A percentile compares a stretch with the other conserved stretches of the same genome.
These are phyloP conservation scores for Chara braunii DNA, from an alignment of 139 green algal genomes.

Conservation along the genomic window DNA sequence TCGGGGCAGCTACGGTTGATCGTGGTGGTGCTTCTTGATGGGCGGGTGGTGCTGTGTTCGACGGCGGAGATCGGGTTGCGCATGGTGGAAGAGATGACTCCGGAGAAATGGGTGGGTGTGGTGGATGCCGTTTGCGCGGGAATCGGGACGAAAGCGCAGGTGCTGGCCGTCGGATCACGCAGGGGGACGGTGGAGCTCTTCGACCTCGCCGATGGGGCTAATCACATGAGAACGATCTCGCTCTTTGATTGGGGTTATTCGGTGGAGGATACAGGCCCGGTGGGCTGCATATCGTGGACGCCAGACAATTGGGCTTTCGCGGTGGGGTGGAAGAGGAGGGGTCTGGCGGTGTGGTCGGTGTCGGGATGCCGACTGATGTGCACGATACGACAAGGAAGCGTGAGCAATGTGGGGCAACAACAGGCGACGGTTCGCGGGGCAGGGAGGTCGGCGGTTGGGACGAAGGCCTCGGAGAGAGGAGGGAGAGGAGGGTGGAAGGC, in stretches of 20 bases:
- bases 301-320: conserved; percentile 38
- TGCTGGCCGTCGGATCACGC: conserved; percentile 31
- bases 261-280: conserved; percentile 37
- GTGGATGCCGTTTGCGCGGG: conserved; percentile 13
- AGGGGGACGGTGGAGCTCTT: conserved; percentile 36
- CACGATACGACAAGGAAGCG: conserved; percentile 37
- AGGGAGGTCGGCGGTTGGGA: no score
- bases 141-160: conserved; percentile 7
- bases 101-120: conserved; percentile 30
- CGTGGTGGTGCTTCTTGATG: conserved; percentile 30
- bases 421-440: no score
- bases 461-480: no score
- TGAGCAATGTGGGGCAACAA: conserved; percentile 19
- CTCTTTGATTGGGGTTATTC: conserved; percentile 41
- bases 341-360: conserved; percentile 37
- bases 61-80: conserved; percentile 20
- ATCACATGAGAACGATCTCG: conserved; percentile 17
- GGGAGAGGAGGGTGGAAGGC: no score
- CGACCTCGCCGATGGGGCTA: conserved; percentile 12
- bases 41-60: conserved; percentile 32
- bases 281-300: conserved; percentile 32
- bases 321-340: conserved; percentile 27
- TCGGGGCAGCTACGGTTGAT: conserved; percentile 18
- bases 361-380: conserved; percentile 45
- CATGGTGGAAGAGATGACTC: conserved; percentile 14